Conservation (phyloP, 2,329 filamentous ascomycete species). For the Claviceps maximensis region DNA sequence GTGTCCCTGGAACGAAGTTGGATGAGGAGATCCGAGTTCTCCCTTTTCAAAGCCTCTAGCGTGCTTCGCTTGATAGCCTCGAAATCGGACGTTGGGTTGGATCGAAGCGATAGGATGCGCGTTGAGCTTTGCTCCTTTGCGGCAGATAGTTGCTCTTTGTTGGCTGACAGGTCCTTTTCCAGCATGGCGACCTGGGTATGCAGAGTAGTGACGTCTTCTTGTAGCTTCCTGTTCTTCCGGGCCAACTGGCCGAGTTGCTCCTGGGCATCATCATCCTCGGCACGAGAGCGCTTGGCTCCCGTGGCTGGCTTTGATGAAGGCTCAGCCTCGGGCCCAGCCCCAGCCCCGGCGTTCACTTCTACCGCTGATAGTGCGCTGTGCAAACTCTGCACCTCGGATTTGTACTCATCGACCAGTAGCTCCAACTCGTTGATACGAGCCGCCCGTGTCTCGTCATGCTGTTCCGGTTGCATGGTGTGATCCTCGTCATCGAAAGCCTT, state of each 20-base stretch:
- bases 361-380: slow-evolving; percentile 59
- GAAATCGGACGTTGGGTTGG: slow-evolving; percentile 80
- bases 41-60: slow-evolving; percentile 61
- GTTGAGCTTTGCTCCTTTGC: slow-evolving; percentile 57
- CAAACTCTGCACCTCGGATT: slow-evolving; percentile 61
- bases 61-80: slow-evolving; percentile 77
- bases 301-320: slow-evolving; percentile 22
- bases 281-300: slow-evolving; percentile 51
- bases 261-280: slow-evolving; percentile 46
- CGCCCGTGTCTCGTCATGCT: slow-evolving; percentile 60
- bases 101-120: slow-evolving; percentile 71
- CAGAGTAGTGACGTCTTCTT: slow-evolving; percentile 58
- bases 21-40: slow-evolving; percentile 71
- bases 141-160: slow-evolving; percentile 56
- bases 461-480: slow-evolving; percentile 68
- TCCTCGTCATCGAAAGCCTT: slow-evolving; percentile 84
- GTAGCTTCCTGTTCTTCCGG: slow-evolving; percentile 78
- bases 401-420: slow-evolving; percentile 74
- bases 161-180: slow-evolving; percentile 61
- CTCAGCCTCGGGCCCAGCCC: slow-evolving; percentile 8
- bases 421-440: slow-evolving; percentile 72
- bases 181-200: slow-evolving; percentile 60
- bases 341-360: slow-evolving; percentile 30
- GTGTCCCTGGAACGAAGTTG: slow-evolving; percentile 44
- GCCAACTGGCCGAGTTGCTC: slow-evolving; percentile 70